phyloP scores from a whole-genome alignment of 768 basidiomycete genomes.

The Coprinopsis cinerea region DNA sequence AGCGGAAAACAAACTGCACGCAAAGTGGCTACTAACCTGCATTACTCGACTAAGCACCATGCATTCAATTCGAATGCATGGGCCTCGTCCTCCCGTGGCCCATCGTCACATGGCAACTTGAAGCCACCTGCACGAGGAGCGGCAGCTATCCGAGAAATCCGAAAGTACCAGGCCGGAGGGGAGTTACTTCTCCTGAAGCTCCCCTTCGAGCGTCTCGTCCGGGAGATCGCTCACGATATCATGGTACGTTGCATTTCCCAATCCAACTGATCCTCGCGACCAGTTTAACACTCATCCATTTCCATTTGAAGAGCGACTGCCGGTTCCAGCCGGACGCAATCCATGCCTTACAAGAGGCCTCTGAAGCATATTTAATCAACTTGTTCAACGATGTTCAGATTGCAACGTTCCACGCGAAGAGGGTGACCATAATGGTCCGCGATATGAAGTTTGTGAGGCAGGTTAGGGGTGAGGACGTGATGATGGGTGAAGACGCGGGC shows the following conservation, averaged over 20 bases:
- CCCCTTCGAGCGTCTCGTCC: constrained; percentile 20
- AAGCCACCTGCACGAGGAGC: constrained; percentile 8
- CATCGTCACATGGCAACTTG: no score
- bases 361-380: constrained; percentile 73
- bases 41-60: no score
- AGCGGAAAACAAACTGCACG: no score
- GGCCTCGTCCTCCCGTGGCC: no score
- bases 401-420: constrained; percentile 84
- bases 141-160: constrained; percentile 19
- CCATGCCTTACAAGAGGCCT: constrained; percentile 77
- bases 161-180: constrained; percentile 17
- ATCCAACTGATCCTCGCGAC: no score
- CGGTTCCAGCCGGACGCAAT: constrained; percentile 81
- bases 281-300: not conserved
- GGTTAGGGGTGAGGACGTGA: constrained; percentile 53
- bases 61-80: no score
- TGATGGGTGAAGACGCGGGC: no score
- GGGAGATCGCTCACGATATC: constrained; percentile 18
- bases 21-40: no score
- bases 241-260: no score
- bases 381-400: constrained; percentile 71
- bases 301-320: constrained; percentile 37
- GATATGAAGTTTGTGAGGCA: constrained; percentile 78
- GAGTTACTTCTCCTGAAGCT: constrained; percentile 19
- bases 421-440: constrained; percentile 80